Percentiles rank a stretch among this genome's conserved stretches.
Evolutionary conservation across 305 asterid genomes (phyloP).

Genomic region (Petunia hybrid): DNA sequence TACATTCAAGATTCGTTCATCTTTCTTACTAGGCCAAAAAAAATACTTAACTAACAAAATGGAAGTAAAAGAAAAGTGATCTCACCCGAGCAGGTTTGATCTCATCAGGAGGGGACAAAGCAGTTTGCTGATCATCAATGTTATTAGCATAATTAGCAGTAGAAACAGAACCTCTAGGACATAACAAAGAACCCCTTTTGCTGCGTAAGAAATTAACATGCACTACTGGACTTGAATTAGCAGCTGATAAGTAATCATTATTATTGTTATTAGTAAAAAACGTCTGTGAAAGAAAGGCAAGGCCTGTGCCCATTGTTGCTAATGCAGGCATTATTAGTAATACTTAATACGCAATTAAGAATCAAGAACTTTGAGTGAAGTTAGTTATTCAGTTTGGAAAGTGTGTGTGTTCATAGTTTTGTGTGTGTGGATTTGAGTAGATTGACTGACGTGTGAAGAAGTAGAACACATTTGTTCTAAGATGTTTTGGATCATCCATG

Average conservation of each 20-base stretch:
- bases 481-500: conserved; percentile 29
- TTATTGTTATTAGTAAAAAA: conserved; percentile 45
- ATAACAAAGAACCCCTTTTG: conserved; percentile 49
- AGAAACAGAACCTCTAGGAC: conserved; percentile 66
- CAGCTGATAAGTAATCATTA: conserved; percentile 35
- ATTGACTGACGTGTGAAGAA: conserved; percentile 26
- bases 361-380: conserved; percentile 6
- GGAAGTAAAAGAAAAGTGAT: conserved; percentile 16
- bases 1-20: not conserved
- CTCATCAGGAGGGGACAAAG: conserved; percentile 50
- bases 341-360: not conserved
- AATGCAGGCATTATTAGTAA: not conserved
- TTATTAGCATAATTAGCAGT: conserved; percentile 52
- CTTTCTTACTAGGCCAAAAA: not conserved
- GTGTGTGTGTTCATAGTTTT: not conserved
- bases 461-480: conserved; percentile 15
- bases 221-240: conserved; percentile 38
- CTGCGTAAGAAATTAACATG: conserved; percentile 46
- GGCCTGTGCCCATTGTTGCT: conserved; percentile 38
- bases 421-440: conserved; percentile 20
- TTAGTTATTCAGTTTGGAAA: not conserved
- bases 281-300: conserved; percentile 51
- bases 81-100: conserved; percentile 73
- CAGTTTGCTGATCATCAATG: conserved; percentile 44
- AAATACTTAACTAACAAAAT: not conserved